phyloP scores from a whole-genome alignment of 768 basidiomycete species.

The Panaeolus papilionaceus region DNA sequence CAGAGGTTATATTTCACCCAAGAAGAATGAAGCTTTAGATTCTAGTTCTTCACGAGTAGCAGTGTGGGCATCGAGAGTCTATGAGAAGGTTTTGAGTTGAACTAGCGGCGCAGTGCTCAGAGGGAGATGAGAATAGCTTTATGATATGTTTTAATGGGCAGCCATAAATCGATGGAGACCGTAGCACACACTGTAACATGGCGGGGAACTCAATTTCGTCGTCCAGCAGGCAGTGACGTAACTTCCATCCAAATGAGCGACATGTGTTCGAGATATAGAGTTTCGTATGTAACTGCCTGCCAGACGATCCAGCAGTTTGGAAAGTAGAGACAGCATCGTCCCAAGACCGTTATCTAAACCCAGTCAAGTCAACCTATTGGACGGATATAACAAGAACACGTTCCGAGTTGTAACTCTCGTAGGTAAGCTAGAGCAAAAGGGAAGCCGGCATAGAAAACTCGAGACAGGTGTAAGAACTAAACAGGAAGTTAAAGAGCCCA shows the following conservation, averaged over 20 bases:
- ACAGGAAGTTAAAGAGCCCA: slow-evolving; percentile 11
- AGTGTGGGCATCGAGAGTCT: neutral
- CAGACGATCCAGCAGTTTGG: slow-evolving; percentile 10
- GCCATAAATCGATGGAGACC: neutral
- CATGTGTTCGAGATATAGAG: slow-evolving; percentile 10
- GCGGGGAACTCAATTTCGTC: slow-evolving; percentile 13
- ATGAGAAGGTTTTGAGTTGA: slow-evolving; percentile 1
- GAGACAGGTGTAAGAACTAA: slow-evolving; percentile 1
- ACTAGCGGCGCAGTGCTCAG: slow-evolving; percentile 7
- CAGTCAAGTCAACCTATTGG: slow-evolving; percentile 10
- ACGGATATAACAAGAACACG: slow-evolving; percentile 13
- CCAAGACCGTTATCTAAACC: slow-evolving; percentile 11
- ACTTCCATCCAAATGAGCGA: slow-evolving; percentile 2
- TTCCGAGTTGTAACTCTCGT: slow-evolving; percentile 10
- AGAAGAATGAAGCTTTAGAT: neutral
- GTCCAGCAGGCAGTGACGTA: slow-evolving; percentile 9
- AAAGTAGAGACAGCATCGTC: slow-evolving; percentile 4
- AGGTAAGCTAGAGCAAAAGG: slow-evolving; percentile 10
- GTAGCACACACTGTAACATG: neutral
- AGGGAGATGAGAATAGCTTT: neutral
- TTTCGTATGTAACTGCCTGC: slow-evolving; percentile 14
- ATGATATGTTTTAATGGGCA: slow-evolving; percentile 6
- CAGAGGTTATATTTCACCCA: slow-evolving; percentile 1
- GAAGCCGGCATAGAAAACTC: slow-evolving; percentile 8
- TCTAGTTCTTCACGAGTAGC: neutral